Conservation (phyloP, 2,329 filamentous ascomycete species). For the Clonostachys solani region DNA sequence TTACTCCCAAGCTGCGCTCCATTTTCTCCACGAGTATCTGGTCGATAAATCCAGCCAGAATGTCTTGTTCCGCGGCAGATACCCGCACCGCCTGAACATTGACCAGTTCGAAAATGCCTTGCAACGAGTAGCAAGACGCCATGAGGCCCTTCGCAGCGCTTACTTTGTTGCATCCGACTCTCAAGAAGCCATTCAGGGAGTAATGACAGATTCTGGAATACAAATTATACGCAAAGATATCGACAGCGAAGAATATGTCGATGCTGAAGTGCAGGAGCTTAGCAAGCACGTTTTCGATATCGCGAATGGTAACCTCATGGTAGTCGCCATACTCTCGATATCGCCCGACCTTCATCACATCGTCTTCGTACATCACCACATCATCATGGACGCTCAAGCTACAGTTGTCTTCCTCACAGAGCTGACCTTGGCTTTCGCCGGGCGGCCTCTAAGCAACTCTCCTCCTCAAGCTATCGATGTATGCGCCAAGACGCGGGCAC, state of each 20-base stretch:
- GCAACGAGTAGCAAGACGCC: slow-evolving; percentile 13
- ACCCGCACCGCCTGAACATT: slow-evolving; percentile 24
- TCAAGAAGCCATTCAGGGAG: too few species aligned
- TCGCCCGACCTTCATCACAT: slow-evolving; percentile 27
- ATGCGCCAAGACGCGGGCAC: too few species aligned
- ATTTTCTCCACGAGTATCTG: too few species aligned
- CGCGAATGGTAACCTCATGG: slow-evolving; percentile 22
- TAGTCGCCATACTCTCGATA: slow-evolving; percentile 25
- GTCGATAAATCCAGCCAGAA: too few species aligned
- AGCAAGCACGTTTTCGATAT: slow-evolving; percentile 28
- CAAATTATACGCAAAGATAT: slow-evolving; percentile 15
- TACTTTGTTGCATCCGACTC: too few species aligned
- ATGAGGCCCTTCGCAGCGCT: slow-evolving; percentile 29
- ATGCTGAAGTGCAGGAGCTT: slow-evolving; percentile 21
- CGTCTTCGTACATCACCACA: slow-evolving; percentile 42
- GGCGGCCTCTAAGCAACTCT: too few species aligned
- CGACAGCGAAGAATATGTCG: slow-evolving; percentile 10
- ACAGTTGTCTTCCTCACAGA: slow-evolving; percentile 37
- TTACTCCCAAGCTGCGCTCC: too few species aligned
- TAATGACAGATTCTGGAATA: slow-evolving; percentile 14
- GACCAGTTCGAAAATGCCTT: slow-evolving; percentile 24
- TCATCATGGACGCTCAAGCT: slow-evolving; percentile 44
- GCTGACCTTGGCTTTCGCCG: slow-evolving; percentile 35
- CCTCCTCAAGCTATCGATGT: too few species aligned
- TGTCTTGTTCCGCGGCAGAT: slow-evolving; percentile 18